A percentile compares a stretch with the other conserved stretches of the same genome.
Evolutionary conservation across 495 filamentous ascomycete genomes (phyloP).

Genomic region (Neurospora sp.): DNA sequence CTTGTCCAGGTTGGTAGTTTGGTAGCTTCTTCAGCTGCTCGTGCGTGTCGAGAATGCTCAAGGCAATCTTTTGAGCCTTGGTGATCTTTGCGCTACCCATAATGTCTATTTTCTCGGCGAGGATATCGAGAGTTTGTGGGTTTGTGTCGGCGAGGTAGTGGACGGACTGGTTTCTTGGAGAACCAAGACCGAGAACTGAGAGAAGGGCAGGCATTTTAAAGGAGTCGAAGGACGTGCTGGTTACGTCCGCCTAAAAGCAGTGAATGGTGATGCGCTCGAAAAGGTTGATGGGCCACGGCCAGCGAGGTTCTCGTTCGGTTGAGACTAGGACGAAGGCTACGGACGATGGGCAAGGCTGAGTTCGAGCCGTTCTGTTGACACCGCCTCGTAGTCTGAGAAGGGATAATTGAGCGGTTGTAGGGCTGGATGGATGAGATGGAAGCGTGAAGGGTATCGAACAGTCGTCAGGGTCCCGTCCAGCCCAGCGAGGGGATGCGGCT

Average conservation of each 20-base stretch:
- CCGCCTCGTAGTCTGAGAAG: not conserved
- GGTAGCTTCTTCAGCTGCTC: conserved; percentile 10
- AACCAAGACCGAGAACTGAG: not conserved
- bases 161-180: not conserved
- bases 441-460: not conserved
- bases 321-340: not conserved
- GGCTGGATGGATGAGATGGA: not conserved
- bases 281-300: not conserved
- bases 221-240: no score
- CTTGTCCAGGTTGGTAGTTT: conserved; percentile 5
- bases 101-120: conserved; percentile 15
- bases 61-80: conserved; percentile 6
- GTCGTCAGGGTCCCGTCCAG: not conserved
- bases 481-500: not conserved
- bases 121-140: not conserved
- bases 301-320: not conserved
- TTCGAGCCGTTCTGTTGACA: not conserved
- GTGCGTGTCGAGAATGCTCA: conserved; percentile 12
- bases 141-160: not conserved
- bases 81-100: not conserved
- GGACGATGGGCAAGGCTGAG: not conserved
- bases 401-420: not conserved
- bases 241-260: no score
- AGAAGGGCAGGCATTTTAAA: not conserved
- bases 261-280: no score